phyloP scores from a whole-genome alignment of 192 early-diverging fungal species.

The Backusella macrospora region DNA sequence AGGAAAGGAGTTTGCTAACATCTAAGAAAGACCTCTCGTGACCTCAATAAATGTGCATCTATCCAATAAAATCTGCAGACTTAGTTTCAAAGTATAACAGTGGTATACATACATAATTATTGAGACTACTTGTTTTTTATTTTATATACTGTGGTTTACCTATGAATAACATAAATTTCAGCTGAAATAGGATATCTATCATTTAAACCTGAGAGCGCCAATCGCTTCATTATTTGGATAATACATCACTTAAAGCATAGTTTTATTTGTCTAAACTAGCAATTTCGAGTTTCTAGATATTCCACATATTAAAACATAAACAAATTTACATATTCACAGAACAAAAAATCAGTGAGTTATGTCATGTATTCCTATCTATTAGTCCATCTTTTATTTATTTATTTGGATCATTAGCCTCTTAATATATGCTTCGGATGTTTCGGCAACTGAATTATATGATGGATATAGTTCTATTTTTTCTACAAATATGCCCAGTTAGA shows the following conservation, averaged over 20 bases:
- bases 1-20: neutral
- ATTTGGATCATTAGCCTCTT: too few relatives aligned
- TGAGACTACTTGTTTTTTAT: neutral
- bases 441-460: too few relatives aligned
- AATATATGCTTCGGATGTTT: too few relatives aligned
- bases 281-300: too few relatives aligned
- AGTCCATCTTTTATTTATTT: too few relatives aligned
- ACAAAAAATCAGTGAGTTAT: too few relatives aligned
- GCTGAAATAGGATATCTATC: neutral
- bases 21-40: constrained; percentile 8
- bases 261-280: too few relatives aligned
- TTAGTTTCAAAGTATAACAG: neutral
- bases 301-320: too few relatives aligned
- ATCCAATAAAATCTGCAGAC: neutral
- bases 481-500: too few relatives aligned
- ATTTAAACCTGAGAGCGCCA: neutral
- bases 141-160: neutral
- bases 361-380: too few relatives aligned
- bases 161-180: neutral
- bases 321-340: too few relatives aligned
- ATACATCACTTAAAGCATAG: neutral
- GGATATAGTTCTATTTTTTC: too few relatives aligned
- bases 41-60: neutral
- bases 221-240: neutral
- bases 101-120: neutral